phyloP scores from a whole-genome alignment of 345 rosid genomes.

The Turritis glabra region DNA sequence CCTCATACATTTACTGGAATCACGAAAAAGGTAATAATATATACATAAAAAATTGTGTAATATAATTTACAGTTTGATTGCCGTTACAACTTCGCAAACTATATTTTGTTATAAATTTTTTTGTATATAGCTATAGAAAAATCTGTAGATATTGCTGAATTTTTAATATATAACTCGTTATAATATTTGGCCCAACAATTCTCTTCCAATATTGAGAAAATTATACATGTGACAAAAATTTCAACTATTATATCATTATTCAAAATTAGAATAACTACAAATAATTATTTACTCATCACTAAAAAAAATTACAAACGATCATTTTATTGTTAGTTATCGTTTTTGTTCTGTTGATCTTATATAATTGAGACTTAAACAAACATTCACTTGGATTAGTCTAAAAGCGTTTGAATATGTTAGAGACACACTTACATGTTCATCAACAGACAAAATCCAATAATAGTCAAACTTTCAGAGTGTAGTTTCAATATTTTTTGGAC shows the following conservation, averaged over 20 bases:
- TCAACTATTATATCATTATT: not conserved
- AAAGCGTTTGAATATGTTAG: not conserved
- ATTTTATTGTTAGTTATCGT: not conserved
- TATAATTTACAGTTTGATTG: too few species aligned
- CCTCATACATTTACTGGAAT: not conserved
- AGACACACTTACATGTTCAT: slow-evolving; percentile 3
- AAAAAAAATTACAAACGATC: not conserved
- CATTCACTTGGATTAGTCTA: not conserved
- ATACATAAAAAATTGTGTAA: too few species aligned
- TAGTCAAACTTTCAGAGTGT: slow-evolving; percentile 32
- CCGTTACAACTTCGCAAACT: too few species aligned
- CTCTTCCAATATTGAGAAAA: not conserved
- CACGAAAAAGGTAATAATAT: not conserved
- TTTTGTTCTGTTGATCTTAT: not conserved
- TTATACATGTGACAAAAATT: not conserved
- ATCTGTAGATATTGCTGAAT: not conserved
- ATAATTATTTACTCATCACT: not conserved
- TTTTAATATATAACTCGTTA: not conserved
- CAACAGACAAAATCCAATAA: slow-evolving; percentile 1
- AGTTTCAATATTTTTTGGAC: slow-evolving; percentile 22
- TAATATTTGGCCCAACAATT: not conserved
- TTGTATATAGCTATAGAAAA: not conserved
- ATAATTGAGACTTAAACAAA: not conserved
- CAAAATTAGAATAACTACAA: too few species aligned
- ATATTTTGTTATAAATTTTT: too few species aligned